Base-by-base conservation (phyloP, 2,329 filamentous ascomycete species). In the Aspergillus spinulosporus region DNA sequence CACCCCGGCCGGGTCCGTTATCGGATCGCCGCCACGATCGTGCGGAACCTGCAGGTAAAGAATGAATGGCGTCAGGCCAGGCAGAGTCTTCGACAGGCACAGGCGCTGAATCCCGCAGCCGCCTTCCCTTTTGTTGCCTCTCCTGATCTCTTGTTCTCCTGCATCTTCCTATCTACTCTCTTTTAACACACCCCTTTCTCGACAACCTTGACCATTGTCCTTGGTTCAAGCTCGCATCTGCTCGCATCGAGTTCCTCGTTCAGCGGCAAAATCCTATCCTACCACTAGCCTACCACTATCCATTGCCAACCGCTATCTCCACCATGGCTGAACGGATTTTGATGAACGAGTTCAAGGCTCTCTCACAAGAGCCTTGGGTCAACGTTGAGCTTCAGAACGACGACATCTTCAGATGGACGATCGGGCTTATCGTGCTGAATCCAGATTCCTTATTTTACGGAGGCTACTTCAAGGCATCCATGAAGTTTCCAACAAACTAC, bases 281-380 rank as follows among this genome's bases (percentile, higher is more conserved):
- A n/a, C n/a, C n/a, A n/a, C n/a, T n/a, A n/a, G n/a, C n/a, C n/a
- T n/a, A n/a, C n/a, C n/a, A n/a, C n/a, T n/a, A n/a, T n/a, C n/a
- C n/a, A n/a, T n/a, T n/a, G n/a, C n/a, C n/a, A n/a, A n/a, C n/a
- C n/a, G n/a, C n/a, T n/a, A n/a, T 34, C 3, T 15, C 56, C 58
- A 59, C 49, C 55, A 78, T 78, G 76, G 87, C 89, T 36, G 88
- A 92, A 75, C 87, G 90, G 68, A 88, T 95, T 50, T 82, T 97
- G 54, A 91, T 96, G 89, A 88, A 88, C 65, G 93, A 97, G 80
- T 86, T 90, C 77, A 88, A 89, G 74, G 81, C 84, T 44, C 82
- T 97, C 40, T 82, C 85, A 53, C 92, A 94, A 74, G 92, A 97
- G 81, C 91, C 90, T 72, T 99, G 93, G 93, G 88, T 96, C 14